phyloP scores from a whole-genome alignment of 257 asterid species.

The Solanum chiquidenum region DNA sequence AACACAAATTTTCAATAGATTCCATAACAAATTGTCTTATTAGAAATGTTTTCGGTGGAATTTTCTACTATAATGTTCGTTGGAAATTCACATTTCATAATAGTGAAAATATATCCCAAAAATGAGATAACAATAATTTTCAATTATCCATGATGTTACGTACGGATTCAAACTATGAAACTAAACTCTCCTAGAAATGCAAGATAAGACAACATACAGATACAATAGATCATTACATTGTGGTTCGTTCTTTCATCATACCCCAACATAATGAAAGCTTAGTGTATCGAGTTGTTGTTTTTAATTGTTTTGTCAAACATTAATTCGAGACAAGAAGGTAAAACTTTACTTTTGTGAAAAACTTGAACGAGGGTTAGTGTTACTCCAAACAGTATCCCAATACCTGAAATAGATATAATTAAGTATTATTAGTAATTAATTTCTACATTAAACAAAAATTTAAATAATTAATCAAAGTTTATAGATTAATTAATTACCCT shows the following conservation, averaged over 20 bases:
- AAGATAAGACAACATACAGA: background rate
- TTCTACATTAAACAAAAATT: background rate
- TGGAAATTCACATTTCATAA: background rate
- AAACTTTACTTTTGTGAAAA: conserved; percentile 18
- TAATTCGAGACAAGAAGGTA: background rate
- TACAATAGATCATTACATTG: background rate
- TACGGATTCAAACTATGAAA: background rate
- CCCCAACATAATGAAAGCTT: background rate
- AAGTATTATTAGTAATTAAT: background rate
- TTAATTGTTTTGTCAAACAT: background rate
- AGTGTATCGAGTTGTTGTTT: background rate
- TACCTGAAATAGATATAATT: conserved; percentile 17
- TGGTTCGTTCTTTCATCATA: background rate
- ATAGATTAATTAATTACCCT: conserved; percentile 23
- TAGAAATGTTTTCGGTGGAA: background rate
- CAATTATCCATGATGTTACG: background rate
- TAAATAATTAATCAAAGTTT: background rate
- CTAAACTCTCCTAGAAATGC: background rate
- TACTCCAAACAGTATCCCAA: conserved; percentile 40
- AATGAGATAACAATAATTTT: background rate
- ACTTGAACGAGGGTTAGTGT: background rate
- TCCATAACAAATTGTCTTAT: background rate
- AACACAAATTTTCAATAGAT: background rate
- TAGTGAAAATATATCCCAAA: background rate
- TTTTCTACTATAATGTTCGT: accelerated